Evolutionary conservation across 148 eudicot genomes (phyloP), one percentile per base, ranked within the genome.

Genomic region (Rhododendron griersonianum): DNA sequence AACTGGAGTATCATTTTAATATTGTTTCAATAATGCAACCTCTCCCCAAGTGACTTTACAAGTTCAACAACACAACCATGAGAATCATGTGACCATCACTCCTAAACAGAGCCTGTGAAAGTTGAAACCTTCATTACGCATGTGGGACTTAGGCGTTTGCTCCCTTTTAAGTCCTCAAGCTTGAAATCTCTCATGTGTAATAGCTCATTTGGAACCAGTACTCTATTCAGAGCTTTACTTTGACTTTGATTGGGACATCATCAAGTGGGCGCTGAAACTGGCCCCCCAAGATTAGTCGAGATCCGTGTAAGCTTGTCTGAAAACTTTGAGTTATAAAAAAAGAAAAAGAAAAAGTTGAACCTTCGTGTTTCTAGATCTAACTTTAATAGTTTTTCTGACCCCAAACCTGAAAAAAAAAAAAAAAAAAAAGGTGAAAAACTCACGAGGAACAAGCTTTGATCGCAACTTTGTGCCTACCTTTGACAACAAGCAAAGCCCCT

Each of bases 391-490:
- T 51, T 7, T 23, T 53, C 16, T 33, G 4, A 30, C 10, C 25
- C n/a, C 25, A 51, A 53, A 53, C n/a, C 41, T 18, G 16, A 2
- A 15, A 30, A 16, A 30, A 30, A 8, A 25, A 14, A 33, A 33
- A 33, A 33, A 33, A 33, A 35, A 23, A 23, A 10, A 0, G 39
- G 16, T 71, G 37, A 71, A 71, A 18, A 53, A 33, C 45, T 81
- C 83, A 81, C 50, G 44, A 53, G 83, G 67, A 39, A 13, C 37
- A 51, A 53, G 41, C 45, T 81, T 3, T 53, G 63, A 30, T 30
- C 45, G 8, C 44, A 28, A 30, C 83, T 53, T 81, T 81, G 44
- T 81, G 33, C 83, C 83, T 25, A 33, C 67, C 83, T 81, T 81
- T 81, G 83, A 23, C 39, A 0, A 15, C 67, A 81, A 81, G 83